phyloP scores from a whole-genome alignment of 768 basidiomycete genomes.

The Russula olivacea region DNA sequence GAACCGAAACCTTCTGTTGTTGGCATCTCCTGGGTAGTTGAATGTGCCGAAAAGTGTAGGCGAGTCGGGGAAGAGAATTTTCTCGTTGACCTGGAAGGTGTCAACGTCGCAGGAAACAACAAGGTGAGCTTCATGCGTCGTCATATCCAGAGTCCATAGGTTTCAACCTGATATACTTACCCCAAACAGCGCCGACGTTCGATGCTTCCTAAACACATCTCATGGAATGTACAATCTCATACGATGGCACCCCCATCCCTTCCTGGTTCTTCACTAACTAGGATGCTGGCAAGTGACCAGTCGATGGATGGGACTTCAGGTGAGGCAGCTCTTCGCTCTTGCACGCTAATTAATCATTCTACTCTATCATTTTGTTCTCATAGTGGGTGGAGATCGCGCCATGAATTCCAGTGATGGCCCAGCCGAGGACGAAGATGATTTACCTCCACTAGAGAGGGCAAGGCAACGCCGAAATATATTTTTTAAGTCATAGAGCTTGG shows the following conservation, averaged over 20 bases:
- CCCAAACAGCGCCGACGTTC: conserved; percentile 61
- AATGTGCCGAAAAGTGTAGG: conserved; percentile 65
- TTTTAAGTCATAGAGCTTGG: conserved; percentile 17
- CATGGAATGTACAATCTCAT: conserved; percentile 5
- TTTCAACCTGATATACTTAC: conserved; percentile 4
- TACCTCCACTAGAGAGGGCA: conserved; percentile 68
- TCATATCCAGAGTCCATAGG: not conserved
- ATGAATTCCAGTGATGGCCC: conserved; percentile 20
- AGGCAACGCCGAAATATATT: conserved; percentile 42
- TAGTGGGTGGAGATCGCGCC: conserved; percentile 16
- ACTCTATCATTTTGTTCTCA: not conserved
- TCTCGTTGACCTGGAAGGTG: conserved; percentile 52
- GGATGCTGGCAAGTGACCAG: conserved; percentile 16
- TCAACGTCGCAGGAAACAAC: conserved; percentile 52
- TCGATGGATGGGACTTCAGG: conserved; percentile 23
- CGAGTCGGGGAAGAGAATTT: conserved; percentile 61
- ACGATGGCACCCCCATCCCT: conserved; percentile 2
- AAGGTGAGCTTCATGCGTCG: conserved; percentile 43
- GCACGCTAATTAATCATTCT: not conserved
- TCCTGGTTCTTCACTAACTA: conserved; percentile 7
- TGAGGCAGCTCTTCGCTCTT: not conserved
- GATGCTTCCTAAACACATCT: conserved; percentile 58
- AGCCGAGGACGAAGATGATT: conserved; percentile 44
- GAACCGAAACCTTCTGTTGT: conserved; percentile 71
- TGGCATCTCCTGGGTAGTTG: conserved; percentile 85